Base-by-base conservation (phyloP, 495 filamentous ascomycete genomes). In the Lasiosphaeris hirsuta region DNA sequence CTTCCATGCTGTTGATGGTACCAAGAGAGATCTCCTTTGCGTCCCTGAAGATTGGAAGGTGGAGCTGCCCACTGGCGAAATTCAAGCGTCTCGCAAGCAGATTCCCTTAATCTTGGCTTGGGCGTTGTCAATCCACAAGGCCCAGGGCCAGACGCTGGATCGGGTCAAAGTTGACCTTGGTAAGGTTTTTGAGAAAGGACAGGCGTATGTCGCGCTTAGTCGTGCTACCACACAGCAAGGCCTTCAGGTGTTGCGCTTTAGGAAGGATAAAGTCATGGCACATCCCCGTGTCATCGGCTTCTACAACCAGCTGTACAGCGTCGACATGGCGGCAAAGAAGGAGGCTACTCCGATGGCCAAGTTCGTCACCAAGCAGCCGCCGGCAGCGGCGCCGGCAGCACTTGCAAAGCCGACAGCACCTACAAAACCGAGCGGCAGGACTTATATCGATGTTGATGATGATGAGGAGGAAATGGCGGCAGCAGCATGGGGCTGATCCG, bases 81-180 rank as follows among this genome's bases (percentile, higher is more conserved):
- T 96, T 0, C 94, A 97, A 71, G 94, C 94, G 1, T 84, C 86
- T 37, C 87, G 90, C 34, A 76, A 71, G 7, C 89, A 93, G 67
- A 63, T 93, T 59, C 89, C 94, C 2, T 78, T 98, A 35, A 97
- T 97, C 51, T 79, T 98, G 10, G 94, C 94, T 1, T 97, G 94
- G 94, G 95, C 94, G 11, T 74, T 98, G 13, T 96, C 90, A 2
- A 97, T 98, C 59, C 94, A 98, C 77, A 98, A 98, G 74, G 94
- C 95, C 8, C 94, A 98, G 68, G 94, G 94, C 0, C 95, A 97
- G 67, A 97, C 94, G 11, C 77, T 98, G 43, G 92, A 96, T 65
- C 81, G 94, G 13, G 95, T 97, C 46, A 96, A 96, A 69, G 92
- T 98, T 6, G 91, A 97, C 63, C 78, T 98, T 0, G 90, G 90